Conservation (phyloP, 768 basidiomycete species). For the Suillus lakei region DNA sequence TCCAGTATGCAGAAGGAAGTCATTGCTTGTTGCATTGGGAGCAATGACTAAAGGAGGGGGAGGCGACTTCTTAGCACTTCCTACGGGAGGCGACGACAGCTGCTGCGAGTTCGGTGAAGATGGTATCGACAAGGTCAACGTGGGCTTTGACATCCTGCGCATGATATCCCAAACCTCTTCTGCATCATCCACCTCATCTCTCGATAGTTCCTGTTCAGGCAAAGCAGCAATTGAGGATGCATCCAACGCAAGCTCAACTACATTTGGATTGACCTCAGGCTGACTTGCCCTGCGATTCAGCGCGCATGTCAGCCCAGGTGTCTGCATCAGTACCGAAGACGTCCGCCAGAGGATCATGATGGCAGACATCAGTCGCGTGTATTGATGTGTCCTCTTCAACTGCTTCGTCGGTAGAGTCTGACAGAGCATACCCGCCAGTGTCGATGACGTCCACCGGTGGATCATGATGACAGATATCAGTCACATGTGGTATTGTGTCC, state of each 20-base stretch:
- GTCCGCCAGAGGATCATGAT: constrained; percentile 58
- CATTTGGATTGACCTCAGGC: constrained; percentile 46
- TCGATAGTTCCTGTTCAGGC: constrained; percentile 24
- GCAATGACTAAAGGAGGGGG: constrained; percentile 65
- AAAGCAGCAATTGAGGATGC: constrained; percentile 40
- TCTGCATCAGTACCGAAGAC: constrained; percentile 72
- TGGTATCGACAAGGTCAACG: constrained; percentile 42
- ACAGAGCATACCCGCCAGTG: constrained; percentile 30
- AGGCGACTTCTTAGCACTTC: constrained; percentile 44
- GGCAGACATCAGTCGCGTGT: constrained; percentile 39
- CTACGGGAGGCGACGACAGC: constrained; percentile 41
- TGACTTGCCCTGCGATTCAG: constrained; percentile 34
- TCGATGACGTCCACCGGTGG: not conserved
- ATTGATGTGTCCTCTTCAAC: constrained; percentile 45
- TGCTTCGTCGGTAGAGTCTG: constrained; percentile 31
- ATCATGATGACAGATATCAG: no score
- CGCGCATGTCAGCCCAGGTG: constrained; percentile 60
- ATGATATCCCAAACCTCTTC: constrained; percentile 41
- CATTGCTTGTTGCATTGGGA: constrained; percentile 36
- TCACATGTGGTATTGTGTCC: constrained; percentile 41
- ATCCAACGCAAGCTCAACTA: constrained; percentile 58
- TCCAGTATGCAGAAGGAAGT: constrained; percentile 40
- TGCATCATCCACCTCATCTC: constrained; percentile 37
- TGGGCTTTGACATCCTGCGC: constrained; percentile 44
- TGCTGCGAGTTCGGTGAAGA: constrained; percentile 42